A percentile compares a stretch with the other conserved stretches of the same genome.
These are phyloP conservation scores for Hypoxylon sp. DNA, from an alignment of 2,329 filamentous ascomycete genomes.

Conservation along the genomic window DNA sequence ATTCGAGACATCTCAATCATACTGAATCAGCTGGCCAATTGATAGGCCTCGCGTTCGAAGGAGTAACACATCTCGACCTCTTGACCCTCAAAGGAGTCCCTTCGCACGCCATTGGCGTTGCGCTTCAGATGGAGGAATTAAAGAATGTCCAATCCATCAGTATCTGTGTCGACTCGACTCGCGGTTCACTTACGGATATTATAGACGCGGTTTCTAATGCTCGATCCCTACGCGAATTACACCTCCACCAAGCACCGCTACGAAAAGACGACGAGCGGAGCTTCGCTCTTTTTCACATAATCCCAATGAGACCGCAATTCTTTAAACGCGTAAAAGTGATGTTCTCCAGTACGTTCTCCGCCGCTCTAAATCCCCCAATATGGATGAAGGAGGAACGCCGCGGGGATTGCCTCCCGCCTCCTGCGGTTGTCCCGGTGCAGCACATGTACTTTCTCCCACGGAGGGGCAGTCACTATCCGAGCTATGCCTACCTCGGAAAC, in stretches of 20 bases:
- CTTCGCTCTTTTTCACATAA: neutral
- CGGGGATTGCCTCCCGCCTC: neutral
- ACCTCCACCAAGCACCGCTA: neutral
- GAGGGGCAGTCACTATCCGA: neutral
- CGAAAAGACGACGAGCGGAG: neutral
- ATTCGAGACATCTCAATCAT: neutral
- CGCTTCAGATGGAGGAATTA: slow-evolving; percentile 5
- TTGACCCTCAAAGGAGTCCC: neutral
- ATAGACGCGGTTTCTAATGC: slow-evolving; percentile 1
- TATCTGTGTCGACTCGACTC: neutral
- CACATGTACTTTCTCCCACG: neutral
- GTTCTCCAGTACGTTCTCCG: neutral
- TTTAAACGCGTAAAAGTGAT: neutral
- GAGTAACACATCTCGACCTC: slow-evolving; percentile 1
- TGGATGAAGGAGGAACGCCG: neutral
- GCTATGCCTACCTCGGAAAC: neutral
- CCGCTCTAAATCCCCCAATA: neutral
- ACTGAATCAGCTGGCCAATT: slow-evolving; percentile 3
- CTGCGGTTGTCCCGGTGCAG: neutral
- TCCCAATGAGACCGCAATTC: neutral
- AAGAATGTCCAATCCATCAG: neutral
- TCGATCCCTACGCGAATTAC: slow-evolving; percentile 3
- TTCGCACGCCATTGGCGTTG: neutral
- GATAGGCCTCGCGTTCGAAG: slow-evolving; percentile 8
- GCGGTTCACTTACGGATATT: neutral